Conservation (phyloP, 441 rosid species). For the Geranium incanum region DNA sequence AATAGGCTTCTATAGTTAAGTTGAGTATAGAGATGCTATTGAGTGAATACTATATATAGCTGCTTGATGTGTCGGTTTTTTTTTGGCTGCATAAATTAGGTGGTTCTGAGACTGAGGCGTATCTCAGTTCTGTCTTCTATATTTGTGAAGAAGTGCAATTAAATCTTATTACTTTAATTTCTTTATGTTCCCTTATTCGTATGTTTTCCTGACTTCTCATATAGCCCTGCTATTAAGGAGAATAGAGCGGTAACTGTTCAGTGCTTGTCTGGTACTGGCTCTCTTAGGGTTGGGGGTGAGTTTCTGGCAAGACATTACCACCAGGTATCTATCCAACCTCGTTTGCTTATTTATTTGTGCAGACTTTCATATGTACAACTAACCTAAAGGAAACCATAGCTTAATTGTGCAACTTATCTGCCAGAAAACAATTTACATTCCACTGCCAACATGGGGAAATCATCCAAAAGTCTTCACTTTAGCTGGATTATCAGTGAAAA, state of each 20-base stretch:
- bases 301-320: conserved; percentile 23
- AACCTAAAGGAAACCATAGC: not conserved
- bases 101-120: not conserved
- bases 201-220: not conserved
- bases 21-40: too few relatives aligned
- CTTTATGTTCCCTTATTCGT: not conserved
- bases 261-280: conserved; percentile 28
- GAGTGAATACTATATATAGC: too few relatives aligned
- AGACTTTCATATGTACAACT: not conserved
- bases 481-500: conserved; percentile 22
- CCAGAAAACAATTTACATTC: conserved; percentile 23
- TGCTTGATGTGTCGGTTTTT: too few relatives aligned
- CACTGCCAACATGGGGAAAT: conserved; percentile 27
- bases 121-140: not conserved
- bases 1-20: too few relatives aligned
- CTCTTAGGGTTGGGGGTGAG: conserved; percentile 24
- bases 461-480: conserved; percentile 22
- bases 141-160: not conserved
- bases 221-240: conserved; percentile 23
- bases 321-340: conserved; percentile 16
- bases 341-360: not conserved
- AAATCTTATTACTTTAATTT: not conserved
- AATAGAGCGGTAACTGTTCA: conserved; percentile 25
- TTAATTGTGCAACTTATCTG: not conserved
- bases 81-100: too few relatives aligned